Base-by-base conservation (phyloP, 2,329 filamentous ascomycete species). In the Pyrenophora seminiperda region DNA sequence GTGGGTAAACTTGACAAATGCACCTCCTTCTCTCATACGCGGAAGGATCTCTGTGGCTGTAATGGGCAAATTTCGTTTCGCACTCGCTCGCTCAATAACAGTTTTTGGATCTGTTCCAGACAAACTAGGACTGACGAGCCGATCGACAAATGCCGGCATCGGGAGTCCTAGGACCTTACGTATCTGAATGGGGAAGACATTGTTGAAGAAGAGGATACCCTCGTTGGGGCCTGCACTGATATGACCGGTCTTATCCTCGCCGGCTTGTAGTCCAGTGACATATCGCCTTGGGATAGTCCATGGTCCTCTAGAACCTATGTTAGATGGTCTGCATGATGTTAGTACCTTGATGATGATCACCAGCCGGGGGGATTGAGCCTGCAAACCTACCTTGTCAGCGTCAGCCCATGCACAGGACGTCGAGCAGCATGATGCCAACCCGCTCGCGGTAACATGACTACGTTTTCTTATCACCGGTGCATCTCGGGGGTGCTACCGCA, bases 161-260 rank as follows among this genome's bases (percentile, higher is more conserved):
- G 84, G 78, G 2, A 85, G 67, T 9, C 81, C 76, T 18, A 84
- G 71, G 2, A 85, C 67, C 78, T 84, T 87, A 63, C 83, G 81
- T 27, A 96, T 80, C 61, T 85, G 89, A 20, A 94, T 79, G 1
- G 93, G 93, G 54, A 95, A 95, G 41, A 97, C 81, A 73, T 94
- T 96, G 70, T 96, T 91, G 66, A 97, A 87, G 76, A 95, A 99
- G 5, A 97, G 73, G 37, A 97, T 86, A 0, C 88, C 87, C 75
- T 97, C 90, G 61, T 92, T 88, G 1, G 86, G 76, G 2, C 79
- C 81, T 9, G 89, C 81, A n/a, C 81, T 78, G 60, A 97, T 96
- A 65, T 97, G 91, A 0, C 94, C 93, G 7, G 84, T 84, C 56
- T 88, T 85, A 62, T 88, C 81, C 58, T 84, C 83, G 42, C 82